These are phyloP conservation scores for Avena insularis DNA, from an alignment of 176 grass and related monocot species.

Conservation along the genomic window DNA sequence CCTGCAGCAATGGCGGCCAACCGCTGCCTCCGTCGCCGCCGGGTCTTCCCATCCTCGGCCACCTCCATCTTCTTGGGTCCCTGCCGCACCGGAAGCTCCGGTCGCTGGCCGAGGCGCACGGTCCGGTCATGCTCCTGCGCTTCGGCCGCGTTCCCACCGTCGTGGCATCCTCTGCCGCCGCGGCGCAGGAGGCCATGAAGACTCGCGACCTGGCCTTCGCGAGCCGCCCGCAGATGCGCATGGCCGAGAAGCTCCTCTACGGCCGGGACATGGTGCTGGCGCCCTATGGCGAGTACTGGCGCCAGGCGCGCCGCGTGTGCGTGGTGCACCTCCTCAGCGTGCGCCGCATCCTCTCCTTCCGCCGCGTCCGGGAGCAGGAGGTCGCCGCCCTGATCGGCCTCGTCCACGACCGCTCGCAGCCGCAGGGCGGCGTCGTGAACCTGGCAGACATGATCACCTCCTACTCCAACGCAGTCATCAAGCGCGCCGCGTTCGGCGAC, in stretches of 20 bases:
- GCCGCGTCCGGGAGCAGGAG: slow-evolving; percentile 46
- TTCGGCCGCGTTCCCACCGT: slow-evolving; percentile 60
- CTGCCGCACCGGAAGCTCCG: slow-evolving; percentile 44
- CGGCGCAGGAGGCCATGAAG: slow-evolving; percentile 55
- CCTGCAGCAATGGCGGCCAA: background rate
- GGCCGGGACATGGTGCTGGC: slow-evolving; percentile 48
- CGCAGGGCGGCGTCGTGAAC: background rate
- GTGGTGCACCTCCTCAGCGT: slow-evolving; percentile 55
- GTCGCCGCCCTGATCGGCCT: slow-evolving; percentile 31
- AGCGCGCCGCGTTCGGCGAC: slow-evolving; percentile 29
- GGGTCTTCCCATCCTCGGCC: slow-evolving; percentile 59
- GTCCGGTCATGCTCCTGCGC: slow-evolving; percentile 56
- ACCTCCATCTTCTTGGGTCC: slow-evolving; percentile 57
- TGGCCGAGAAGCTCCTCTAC: slow-evolving; percentile 46
- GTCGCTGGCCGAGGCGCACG: slow-evolving; percentile 41
- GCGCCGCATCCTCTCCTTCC: slow-evolving; percentile 42
- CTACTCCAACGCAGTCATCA: slow-evolving; percentile 28
- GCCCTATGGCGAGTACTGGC: slow-evolving; percentile 60
- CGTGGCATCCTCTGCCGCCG: slow-evolving; percentile 55
- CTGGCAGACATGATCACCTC: slow-evolving; percentile 24
- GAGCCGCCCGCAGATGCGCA: slow-evolving; percentile 26
- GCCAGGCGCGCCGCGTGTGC: slow-evolving; percentile 57
- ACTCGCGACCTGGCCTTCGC: slow-evolving; percentile 60
- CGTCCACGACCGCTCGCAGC: slow-evolving; percentile 20
- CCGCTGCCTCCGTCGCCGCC: slow-evolving; percentile 46